A percentile compares a stretch with the other conserved stretches of the same genome.
These are phyloP conservation scores for Tephrocybe sp. DNA, from an alignment of 768 basidiomycete species.

Conservation along the genomic window DNA sequence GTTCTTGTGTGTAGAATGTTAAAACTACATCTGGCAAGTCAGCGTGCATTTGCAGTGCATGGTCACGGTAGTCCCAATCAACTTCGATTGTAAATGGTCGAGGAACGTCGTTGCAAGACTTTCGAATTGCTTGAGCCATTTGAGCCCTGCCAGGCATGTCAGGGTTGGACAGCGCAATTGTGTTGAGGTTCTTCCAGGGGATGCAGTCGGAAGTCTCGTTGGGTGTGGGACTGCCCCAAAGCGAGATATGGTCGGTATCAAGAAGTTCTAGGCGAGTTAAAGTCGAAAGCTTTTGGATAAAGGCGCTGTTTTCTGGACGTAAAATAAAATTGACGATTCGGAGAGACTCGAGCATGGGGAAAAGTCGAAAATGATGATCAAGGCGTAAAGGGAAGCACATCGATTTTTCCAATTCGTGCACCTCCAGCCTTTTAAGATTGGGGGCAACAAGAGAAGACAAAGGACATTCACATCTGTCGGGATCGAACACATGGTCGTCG, in stretches of 20 bases:
- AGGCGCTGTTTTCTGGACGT: background rate
- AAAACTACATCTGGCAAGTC: background rate
- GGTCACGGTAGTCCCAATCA: background rate
- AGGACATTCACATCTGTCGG: background rate
- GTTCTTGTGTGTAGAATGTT: no score
- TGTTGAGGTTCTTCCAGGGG: background rate
- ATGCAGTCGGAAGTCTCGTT: background rate
- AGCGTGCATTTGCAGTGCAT: background rate
- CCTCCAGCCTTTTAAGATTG: background rate
- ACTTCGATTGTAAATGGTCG: background rate
- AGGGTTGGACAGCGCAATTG: background rate
- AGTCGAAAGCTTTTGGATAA: background rate
- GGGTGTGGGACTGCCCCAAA: no score
- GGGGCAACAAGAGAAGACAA: background rate
- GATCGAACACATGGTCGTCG: background rate
- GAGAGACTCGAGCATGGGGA: no score
- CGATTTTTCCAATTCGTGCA: background rate
- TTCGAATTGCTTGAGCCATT: background rate
- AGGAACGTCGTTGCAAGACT: background rate
- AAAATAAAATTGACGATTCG: background rate
- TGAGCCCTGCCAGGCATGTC: background rate
- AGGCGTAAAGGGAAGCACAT: background rate
- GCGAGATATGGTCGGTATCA: no score
- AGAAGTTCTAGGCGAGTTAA: background rate
- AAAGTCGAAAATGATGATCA: no score